Percentiles rank a stretch among this genome's conserved stretches.
These are phyloP conservation scores for Drechslerella coelobrocha DNA, from an alignment of 2,329 filamentous ascomycete genomes.

Conservation along the genomic window DNA sequence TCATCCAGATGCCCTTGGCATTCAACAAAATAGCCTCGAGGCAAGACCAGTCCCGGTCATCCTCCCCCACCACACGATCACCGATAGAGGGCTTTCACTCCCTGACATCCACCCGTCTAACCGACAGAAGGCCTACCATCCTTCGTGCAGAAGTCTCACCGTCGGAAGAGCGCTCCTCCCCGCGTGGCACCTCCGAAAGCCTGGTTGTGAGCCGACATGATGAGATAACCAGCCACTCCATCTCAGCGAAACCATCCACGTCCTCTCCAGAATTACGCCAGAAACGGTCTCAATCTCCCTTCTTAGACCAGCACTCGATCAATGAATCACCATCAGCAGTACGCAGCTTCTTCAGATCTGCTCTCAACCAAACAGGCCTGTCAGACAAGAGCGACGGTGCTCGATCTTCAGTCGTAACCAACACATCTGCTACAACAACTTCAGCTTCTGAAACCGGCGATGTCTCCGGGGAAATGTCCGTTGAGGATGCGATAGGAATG, in stretches of 20 bases:
- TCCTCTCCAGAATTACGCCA: conserved; percentile 27
- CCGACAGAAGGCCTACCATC: conserved; percentile 43
- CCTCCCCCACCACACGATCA: conserved; percentile 44
- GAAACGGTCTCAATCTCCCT: conserved; percentile 35
- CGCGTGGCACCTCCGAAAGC: conserved; percentile 40
- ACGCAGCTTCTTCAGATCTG: conserved; percentile 21
- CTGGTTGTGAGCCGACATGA: conserved; percentile 31
- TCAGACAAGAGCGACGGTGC: conserved; percentile 18
- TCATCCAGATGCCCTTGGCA: conserved; percentile 51
- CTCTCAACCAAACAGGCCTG: conserved; percentile 22
- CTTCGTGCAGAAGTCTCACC: conserved; percentile 41
- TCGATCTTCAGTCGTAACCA: conserved; percentile 43
- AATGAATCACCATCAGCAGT: conserved; percentile 31
- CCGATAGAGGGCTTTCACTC: conserved; percentile 44
- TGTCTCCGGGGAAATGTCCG: conserved; percentile 53
- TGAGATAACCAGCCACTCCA: conserved; percentile 15
- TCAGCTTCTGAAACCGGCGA: conserved; percentile 46
- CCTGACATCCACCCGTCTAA: conserved; percentile 36
- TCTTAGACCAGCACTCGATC: conserved; percentile 8
- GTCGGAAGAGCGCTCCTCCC: conserved; percentile 19
- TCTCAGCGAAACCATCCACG: conserved; percentile 24
- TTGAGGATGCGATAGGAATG: conserved; percentile 55
- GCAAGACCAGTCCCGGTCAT: conserved; percentile 44
- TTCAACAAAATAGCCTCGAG: conserved; percentile 49
- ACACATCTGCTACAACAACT: conserved; percentile 40